These are phyloP conservation scores for Suillus decipiens DNA, from an alignment of 768 basidiomycete genomes.

Conservation along the genomic window DNA sequence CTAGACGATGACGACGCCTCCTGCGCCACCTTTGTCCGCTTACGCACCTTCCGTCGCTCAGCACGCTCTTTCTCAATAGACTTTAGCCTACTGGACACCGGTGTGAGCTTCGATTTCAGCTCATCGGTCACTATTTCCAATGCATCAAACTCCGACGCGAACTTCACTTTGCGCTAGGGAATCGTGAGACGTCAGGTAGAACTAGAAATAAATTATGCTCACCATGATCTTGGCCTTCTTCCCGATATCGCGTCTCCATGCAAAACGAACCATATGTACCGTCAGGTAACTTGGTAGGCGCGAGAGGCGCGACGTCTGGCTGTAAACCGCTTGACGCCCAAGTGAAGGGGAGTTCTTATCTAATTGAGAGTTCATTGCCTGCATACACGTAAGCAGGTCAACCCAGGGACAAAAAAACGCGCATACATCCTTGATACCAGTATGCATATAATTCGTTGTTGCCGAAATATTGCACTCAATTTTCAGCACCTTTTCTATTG, in stretches of 20 bases:
- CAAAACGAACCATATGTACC: constrained; percentile 95
- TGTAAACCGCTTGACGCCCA: constrained; percentile 80
- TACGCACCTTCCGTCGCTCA: constrained; percentile 82
- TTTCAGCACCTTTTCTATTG: constrained; percentile 78
- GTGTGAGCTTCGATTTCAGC: constrained; percentile 67
- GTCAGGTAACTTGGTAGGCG: constrained; percentile 84
- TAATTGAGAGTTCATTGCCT: constrained; percentile 88
- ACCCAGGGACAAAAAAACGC: constrained; percentile 9
- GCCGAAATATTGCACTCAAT: constrained; percentile 90
- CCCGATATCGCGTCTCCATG: constrained; percentile 86
- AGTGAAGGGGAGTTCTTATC: constrained; percentile 83
- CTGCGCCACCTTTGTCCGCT: constrained; percentile 57
- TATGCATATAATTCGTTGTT: constrained; percentile 85
- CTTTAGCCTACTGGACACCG: constrained; percentile 71
- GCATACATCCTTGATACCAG: constrained; percentile 79
- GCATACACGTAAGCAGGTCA: constrained; percentile 11
- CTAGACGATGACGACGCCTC: constrained; percentile 24
- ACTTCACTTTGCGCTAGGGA: constrained; percentile 84
- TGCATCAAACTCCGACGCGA: constrained; percentile 86
- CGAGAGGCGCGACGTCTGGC: constrained; percentile 75
- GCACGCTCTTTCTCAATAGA: constrained; percentile 81
- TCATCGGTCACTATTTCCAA: constrained; percentile 81
- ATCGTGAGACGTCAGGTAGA: not conserved
- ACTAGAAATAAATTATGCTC: constrained; percentile 13
- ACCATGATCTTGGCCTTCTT: constrained; percentile 99